Conservation (phyloP, 441 rosid species). For the Daphne laureola region DNA sequence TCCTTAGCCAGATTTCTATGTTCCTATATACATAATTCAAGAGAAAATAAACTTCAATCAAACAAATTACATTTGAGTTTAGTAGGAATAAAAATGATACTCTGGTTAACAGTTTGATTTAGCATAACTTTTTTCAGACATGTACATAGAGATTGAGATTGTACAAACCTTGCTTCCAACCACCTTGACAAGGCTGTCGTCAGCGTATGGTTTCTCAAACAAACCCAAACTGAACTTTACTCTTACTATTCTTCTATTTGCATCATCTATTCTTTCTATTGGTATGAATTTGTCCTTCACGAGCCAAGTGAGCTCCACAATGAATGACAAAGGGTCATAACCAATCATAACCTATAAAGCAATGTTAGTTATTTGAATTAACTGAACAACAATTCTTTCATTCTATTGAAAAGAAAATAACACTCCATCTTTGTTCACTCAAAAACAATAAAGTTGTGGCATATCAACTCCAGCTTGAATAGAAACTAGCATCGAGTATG, state of each 20-base stretch:
- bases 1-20: constrained; percentile 67
- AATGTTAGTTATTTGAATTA: not conserved
- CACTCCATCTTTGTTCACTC: too few species aligned
- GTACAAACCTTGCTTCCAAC: constrained; percentile 64
- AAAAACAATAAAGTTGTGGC: constrained; percentile 1
- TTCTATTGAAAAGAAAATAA: too few species aligned
- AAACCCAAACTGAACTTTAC: constrained; percentile 76
- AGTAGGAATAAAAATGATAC: constrained; percentile 1
- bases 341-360: constrained; percentile 62
- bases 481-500: constrained; percentile 53
- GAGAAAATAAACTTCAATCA: constrained; percentile 4
- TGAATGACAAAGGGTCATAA: constrained; percentile 51
- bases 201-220: constrained; percentile 74
- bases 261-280: constrained; percentile 71
- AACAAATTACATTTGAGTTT: not conserved
- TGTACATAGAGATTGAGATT: too few species aligned
- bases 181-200: constrained; percentile 45
- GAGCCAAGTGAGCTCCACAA: constrained; percentile 45
- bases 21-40: constrained; percentile 24
- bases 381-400: too few species aligned
- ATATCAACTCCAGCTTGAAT: constrained; percentile 68
- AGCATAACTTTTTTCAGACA: too few species aligned
- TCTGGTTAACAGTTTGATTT: not conserved
- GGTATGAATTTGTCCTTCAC: constrained; percentile 46
- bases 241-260: constrained; percentile 44